These are phyloP conservation scores for Saccharomycopsis guyanensis DNA, from an alignment of 805 yeast species.

Conservation along the genomic window DNA sequence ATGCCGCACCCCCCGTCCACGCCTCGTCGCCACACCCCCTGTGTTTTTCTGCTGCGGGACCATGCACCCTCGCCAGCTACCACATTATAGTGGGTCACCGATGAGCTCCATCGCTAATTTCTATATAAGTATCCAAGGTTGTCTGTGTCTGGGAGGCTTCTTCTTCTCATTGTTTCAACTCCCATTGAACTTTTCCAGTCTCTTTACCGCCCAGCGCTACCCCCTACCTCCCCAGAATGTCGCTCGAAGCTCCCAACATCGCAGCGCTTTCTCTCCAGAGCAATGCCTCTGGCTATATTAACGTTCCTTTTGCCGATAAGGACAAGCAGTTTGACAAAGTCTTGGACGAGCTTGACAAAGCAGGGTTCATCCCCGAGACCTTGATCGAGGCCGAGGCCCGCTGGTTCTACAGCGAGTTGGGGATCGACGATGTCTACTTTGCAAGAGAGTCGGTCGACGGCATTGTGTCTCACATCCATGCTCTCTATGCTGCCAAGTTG, in stretches of 20 bases:
- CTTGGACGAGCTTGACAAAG: conserved; percentile 68
- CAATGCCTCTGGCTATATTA: conserved; percentile 53
- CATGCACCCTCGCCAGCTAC: no score
- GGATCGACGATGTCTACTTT: conserved; percentile 88
- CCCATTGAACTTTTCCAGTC: no score
- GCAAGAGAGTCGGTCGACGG: conserved; percentile 76
- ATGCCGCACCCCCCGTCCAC: no score
- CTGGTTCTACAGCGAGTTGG: conserved; percentile 84
- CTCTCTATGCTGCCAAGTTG: conserved; percentile 86
- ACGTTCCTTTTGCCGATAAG: conserved; percentile 71
- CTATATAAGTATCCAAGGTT: no score
- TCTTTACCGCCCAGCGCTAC: no score
- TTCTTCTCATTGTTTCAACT: no score
- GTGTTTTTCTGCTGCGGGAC: no score
- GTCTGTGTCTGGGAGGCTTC: no score
- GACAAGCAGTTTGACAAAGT: conserved; percentile 75
- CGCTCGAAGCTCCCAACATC: conserved; percentile 17
- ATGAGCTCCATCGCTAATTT: no score
- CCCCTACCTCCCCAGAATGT: conserved; percentile 2
- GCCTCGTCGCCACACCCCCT: no score
- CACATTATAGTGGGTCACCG: no score
- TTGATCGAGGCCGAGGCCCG: conserved; percentile 78
- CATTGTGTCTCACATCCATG: conserved; percentile 77
- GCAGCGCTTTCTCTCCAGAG: conserved; percentile 20
- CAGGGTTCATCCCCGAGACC: conserved; percentile 84